Conservation (phyloP, 257 asterid species). For the Nicotiana paniculata region DNA sequence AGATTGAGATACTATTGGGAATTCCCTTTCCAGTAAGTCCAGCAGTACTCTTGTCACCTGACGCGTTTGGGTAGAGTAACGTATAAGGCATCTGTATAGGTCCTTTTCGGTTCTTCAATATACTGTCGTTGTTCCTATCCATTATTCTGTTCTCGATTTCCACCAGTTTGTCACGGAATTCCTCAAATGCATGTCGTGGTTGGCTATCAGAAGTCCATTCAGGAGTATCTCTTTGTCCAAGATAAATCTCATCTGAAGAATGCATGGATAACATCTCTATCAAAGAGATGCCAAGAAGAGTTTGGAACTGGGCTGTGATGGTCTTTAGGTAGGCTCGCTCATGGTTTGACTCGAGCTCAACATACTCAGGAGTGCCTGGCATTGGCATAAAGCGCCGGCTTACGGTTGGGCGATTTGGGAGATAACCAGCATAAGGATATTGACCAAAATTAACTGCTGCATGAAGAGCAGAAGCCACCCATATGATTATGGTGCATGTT, state of each 20-base stretch:
- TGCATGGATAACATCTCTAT: slow-evolving; percentile 28
- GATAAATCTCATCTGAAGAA: slow-evolving; percentile 24
- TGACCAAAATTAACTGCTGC: slow-evolving; percentile 34
- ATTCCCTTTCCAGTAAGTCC: slow-evolving; percentile 31
- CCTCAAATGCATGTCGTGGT: slow-evolving; percentile 15
- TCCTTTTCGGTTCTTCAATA: slow-evolving; percentile 20
- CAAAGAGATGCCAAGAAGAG: slow-evolving; percentile 23
- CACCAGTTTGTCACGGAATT: slow-evolving; percentile 12
- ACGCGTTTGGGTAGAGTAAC: slow-evolving; percentile 21
- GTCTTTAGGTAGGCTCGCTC: slow-evolving; percentile 21
- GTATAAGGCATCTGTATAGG: slow-evolving; percentile 24
- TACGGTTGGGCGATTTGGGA: slow-evolving; percentile 27
- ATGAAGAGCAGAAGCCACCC: slow-evolving; percentile 35
- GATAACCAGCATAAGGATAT: slow-evolving; percentile 33
- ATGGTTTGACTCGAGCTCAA: slow-evolving; percentile 22
- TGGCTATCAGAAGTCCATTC: slow-evolving; percentile 22
- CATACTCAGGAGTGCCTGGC: slow-evolving; percentile 27
- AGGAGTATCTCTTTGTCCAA: slow-evolving; percentile 25
- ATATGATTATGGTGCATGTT: slow-evolving; percentile 21
- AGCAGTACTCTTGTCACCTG: neutral
- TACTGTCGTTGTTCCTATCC: slow-evolving; percentile 13
- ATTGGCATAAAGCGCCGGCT: slow-evolving; percentile 29
- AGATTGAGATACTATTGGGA: slow-evolving; percentile 24
- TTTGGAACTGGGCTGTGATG: slow-evolving; percentile 23
- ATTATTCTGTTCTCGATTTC: slow-evolving; percentile 18